Evolutionary conservation across 495 filamentous ascomycete genomes (phyloP).

Genomic region (Articulospora tetracladia): DNA sequence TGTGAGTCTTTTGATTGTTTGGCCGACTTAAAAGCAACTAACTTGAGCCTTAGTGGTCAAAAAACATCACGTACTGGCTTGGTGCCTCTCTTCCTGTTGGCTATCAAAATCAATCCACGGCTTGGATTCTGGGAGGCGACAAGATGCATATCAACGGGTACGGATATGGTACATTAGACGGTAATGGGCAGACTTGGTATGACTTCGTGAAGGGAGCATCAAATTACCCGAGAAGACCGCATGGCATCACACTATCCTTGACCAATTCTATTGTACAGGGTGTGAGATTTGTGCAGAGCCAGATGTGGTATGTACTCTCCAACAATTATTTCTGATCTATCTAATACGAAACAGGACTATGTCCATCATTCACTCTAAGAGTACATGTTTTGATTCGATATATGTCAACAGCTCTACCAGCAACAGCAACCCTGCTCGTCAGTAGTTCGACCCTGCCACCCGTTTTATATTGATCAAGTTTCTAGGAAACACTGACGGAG

Average conservation of each 20-base stretch:
- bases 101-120: conserved; percentile 41
- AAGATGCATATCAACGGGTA: conserved; percentile 36
- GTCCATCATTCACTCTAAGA: conserved; percentile 20
- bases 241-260: conserved; percentile 37
- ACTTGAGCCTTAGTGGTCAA: conserved; percentile 29
- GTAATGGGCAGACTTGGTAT: conserved; percentile 47
- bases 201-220: conserved; percentile 31
- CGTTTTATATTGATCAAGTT: background rate
- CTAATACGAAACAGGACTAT: conserved; percentile 10
- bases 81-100: conserved; percentile 36
- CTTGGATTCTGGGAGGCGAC: conserved; percentile 41
- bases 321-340: background rate
- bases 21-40: background rate
- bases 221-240: conserved; percentile 47
- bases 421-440: conserved; percentile 3
- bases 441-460: background rate
- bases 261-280: conserved; percentile 33
- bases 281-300: conserved; percentile 36
- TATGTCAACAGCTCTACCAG: conserved; percentile 37
- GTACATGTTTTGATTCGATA: conserved; percentile 35
- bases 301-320: conserved; percentile 33
- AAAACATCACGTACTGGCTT: conserved; percentile 43
- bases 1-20: background rate
- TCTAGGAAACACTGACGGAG: conserved; percentile 37
- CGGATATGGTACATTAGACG: conserved; percentile 39